A percentile compares a stretch with the other conserved stretches of the same genome.
These are phyloP conservation scores for Phanerochaete sordida DNA, from an alignment of 768 basidiomycete species.

Conservation along the genomic window DNA sequence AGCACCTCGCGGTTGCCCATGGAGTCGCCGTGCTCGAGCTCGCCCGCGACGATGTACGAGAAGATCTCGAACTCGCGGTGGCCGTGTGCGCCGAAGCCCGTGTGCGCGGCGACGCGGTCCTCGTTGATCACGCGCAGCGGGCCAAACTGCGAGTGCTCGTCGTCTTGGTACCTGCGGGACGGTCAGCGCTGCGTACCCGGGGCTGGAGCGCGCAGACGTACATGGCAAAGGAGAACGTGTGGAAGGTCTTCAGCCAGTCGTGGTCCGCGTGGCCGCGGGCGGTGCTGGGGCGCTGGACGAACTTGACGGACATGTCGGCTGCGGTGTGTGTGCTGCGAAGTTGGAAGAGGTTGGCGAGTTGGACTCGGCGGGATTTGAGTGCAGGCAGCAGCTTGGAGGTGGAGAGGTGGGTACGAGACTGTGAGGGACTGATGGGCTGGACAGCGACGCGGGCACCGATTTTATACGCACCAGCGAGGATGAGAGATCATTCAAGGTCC, in stretches of 20 bases:
- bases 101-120: slow-evolving; percentile 71
- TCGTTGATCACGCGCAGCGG: slow-evolving; percentile 89
- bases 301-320: slow-evolving; percentile 19
- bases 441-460: neutral
- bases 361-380: neutral
- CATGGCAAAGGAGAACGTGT: slow-evolving; percentile 77
- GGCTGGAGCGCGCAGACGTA: slow-evolving; percentile 29
- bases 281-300: slow-evolving; percentile 34
- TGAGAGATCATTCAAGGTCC: neutral
- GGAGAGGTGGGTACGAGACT: neutral
- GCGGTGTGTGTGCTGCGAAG: neutral
- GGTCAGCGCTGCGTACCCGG: neutral
- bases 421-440: neutral
- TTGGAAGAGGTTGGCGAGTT: neutral
- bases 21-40: slow-evolving; percentile 85
- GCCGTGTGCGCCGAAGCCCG: slow-evolving; percentile 83
- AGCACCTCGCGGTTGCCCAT: slow-evolving; percentile 91
- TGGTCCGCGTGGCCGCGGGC: slow-evolving; percentile 47
- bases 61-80: slow-evolving; percentile 92
- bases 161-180: slow-evolving; percentile 54
- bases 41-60: slow-evolving; percentile 76
- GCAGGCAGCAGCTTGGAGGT: neutral
- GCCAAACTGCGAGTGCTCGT: slow-evolving; percentile 58
- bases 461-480: neutral
- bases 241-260: slow-evolving; percentile 54